phyloP scores from a whole-genome alignment of 2,329 filamentous ascomycete genomes.

The Diaporthe longicolla region DNA sequence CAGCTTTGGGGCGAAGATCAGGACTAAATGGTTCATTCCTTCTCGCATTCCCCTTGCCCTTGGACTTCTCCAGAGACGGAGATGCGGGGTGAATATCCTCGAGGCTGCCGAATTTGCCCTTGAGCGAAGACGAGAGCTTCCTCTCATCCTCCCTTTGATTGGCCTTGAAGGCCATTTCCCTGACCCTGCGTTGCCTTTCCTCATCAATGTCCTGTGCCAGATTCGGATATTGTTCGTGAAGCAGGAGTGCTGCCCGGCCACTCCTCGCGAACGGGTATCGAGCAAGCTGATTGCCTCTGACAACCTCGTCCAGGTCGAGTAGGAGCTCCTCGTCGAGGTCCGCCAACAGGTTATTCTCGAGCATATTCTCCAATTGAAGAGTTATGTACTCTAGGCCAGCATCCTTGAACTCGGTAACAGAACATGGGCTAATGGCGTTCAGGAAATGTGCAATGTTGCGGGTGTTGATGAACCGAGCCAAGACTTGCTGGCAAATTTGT shows the following conservation, averaged over 20 bases:
- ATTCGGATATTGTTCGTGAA: slow-evolving; percentile 76
- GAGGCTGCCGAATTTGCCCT: slow-evolving; percentile 71
- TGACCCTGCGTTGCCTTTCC: slow-evolving; percentile 78
- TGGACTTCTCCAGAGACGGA: slow-evolving; percentile 60
- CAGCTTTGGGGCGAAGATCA: slow-evolving; percentile 76
- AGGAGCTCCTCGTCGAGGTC: slow-evolving; percentile 89
- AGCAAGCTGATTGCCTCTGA: slow-evolving; percentile 85
- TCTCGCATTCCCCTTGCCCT: slow-evolving; percentile 61
- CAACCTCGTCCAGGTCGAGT: slow-evolving; percentile 82
- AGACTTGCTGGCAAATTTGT: slow-evolving; percentile 87
- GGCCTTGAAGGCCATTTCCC: slow-evolving; percentile 80
- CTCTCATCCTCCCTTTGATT: slow-evolving; percentile 76
- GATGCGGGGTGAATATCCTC: slow-evolving; percentile 69
- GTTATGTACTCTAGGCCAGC: slow-evolving; percentile 92
- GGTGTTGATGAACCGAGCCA: slow-evolving; percentile 87
- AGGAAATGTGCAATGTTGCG: slow-evolving; percentile 89
- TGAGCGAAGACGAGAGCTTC: slow-evolving; percentile 72
- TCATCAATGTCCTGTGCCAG: slow-evolving; percentile 77
- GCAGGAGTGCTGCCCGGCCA: slow-evolving; percentile 75
- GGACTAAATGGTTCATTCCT: slow-evolving; percentile 76
- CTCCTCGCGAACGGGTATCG: slow-evolving; percentile 84
- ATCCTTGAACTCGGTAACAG: slow-evolving; percentile 87
- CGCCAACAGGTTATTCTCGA: slow-evolving; percentile 90
- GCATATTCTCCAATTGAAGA: slow-evolving; percentile 89
- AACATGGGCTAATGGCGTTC: slow-evolving; percentile 88